phyloP scores from a whole-genome alignment of 2,329 filamentous ascomycete species.

The Epichloe hybrida region DNA sequence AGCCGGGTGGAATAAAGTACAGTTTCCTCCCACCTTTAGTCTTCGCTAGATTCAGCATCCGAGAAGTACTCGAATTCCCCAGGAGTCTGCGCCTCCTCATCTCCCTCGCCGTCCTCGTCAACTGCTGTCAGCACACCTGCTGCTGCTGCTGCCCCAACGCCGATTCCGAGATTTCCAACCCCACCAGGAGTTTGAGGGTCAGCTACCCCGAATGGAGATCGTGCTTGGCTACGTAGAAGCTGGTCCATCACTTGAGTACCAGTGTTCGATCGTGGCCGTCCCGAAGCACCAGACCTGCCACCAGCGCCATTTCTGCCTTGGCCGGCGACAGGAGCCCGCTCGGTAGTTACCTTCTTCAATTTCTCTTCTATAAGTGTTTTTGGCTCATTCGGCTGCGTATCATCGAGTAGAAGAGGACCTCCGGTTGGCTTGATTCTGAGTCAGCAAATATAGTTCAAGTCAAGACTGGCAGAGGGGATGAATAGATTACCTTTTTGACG shows the following conservation, averaged over 20 bases:
- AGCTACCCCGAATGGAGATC: slow-evolving; percentile 17
- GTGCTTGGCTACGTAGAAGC: slow-evolving; percentile 27
- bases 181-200: slow-evolving; percentile 17
- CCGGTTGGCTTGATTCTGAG: slow-evolving; percentile 58
- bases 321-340: slow-evolving; percentile 46
- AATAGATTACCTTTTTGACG: slow-evolving; percentile 58
- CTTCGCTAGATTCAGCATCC: slow-evolving; percentile 39
- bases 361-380: slow-evolving; percentile 83
- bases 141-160: slow-evolving; percentile 51
- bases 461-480: background rate
- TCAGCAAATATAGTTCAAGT: slow-evolving; percentile 11
- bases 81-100: slow-evolving; percentile 57
- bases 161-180: slow-evolving; percentile 28
- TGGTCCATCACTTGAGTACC: slow-evolving; percentile 26
- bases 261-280: slow-evolving; percentile 19
- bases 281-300: slow-evolving; percentile 16
- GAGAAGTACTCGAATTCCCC: slow-evolving; percentile 68
- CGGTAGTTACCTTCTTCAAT: slow-evolving; percentile 63
- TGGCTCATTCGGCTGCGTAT: slow-evolving; percentile 64
- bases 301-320: slow-evolving; percentile 16
- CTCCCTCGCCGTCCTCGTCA: slow-evolving; percentile 68
- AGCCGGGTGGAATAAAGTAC: background rate
- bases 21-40: slow-evolving; percentile 8
- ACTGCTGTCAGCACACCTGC: slow-evolving; percentile 74
- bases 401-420: slow-evolving; percentile 80